phyloP scores from a whole-genome alignment of 169 alveolate genomes.

The Cryptosporidium baileyi region DNA sequence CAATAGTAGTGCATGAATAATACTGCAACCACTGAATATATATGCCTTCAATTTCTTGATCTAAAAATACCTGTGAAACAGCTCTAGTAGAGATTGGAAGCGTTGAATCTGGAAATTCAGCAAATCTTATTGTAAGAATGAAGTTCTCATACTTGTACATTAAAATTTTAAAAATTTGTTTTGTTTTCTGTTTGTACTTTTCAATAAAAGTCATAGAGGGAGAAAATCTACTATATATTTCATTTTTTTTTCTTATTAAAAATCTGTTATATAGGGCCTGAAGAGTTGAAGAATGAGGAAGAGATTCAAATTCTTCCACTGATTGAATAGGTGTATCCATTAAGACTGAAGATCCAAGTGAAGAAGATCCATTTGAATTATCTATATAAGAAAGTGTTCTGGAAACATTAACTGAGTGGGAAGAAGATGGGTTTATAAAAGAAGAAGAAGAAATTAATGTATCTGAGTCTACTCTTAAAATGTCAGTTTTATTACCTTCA shows the following conservation, averaged over 20 bases:
- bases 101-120: conserved; percentile 29
- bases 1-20: conserved; percentile 31
- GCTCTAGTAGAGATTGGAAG: conserved; percentile 54
- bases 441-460: conserved; percentile 17
- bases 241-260: conserved; percentile 15
- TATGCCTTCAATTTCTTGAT: conserved; percentile 64
- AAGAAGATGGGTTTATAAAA: background rate
- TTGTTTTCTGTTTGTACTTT: conserved; percentile 25
- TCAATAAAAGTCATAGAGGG: conserved; percentile 45
- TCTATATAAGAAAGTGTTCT: conserved; percentile 27
- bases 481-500: background rate
- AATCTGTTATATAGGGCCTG: conserved; percentile 43
- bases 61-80: conserved; percentile 50
- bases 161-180: background rate
- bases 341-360: conserved; percentile 36
- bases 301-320: conserved; percentile 14
- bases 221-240: conserved; percentile 21
- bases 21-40: conserved; percentile 50
- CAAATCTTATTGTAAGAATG: conserved; percentile 45
- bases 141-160: conserved; percentile 43
- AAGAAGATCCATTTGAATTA: conserved; percentile 42
- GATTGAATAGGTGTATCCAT: conserved; percentile 41
- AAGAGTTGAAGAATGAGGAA: conserved; percentile 35
- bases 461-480: conserved; percentile 1
- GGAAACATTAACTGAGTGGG: conserved; percentile 16